phyloP scores from a whole-genome alignment of 768 basidiomycete species.

The Trametes cubensis region DNA sequence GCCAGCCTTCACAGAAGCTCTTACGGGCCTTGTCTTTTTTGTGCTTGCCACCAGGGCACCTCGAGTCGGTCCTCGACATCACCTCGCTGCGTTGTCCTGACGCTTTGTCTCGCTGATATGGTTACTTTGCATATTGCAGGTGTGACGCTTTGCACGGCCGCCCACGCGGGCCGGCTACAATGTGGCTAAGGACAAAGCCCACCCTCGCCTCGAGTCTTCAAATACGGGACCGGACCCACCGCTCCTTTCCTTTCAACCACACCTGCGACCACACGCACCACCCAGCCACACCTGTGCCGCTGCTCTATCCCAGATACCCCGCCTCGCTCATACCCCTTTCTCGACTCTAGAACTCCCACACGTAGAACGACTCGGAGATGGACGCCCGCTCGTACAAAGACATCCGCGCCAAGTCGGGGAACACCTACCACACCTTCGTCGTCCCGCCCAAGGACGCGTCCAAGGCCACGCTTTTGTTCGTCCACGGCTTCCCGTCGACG shows the following conservation, averaged over 20 bases:
- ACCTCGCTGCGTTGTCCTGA: background rate
- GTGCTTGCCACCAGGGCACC: background rate
- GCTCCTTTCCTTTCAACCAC: background rate
- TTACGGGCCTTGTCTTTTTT: background rate
- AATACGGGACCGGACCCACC: constrained; percentile 6
- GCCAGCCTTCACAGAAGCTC: background rate
- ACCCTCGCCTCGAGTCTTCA: background rate
- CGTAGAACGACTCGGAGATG: constrained; percentile 20
- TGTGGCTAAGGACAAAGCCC: constrained; percentile 22
- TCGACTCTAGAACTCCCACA: background rate
- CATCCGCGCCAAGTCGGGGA: constrained; percentile 35
- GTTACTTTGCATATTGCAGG: background rate
- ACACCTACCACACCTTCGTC: constrained; percentile 42
- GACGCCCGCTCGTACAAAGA: constrained; percentile 39
- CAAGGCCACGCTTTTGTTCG: constrained; percentile 45
- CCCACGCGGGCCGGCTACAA: constrained; percentile 9
- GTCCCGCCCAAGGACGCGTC: constrained; percentile 26
- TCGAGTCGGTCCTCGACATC: background rate
- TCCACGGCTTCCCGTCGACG: constrained; percentile 50
- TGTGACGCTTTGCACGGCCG: background rate
- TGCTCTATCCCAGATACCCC: background rate
- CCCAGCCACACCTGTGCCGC: too few relatives aligned
- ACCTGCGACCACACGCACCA: background rate
- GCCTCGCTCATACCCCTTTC: background rate
- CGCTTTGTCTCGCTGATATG: background rate